These are phyloP conservation scores for Dioszegia hungarica DNA, from an alignment of 768 basidiomycete species.

Conservation along the genomic window DNA sequence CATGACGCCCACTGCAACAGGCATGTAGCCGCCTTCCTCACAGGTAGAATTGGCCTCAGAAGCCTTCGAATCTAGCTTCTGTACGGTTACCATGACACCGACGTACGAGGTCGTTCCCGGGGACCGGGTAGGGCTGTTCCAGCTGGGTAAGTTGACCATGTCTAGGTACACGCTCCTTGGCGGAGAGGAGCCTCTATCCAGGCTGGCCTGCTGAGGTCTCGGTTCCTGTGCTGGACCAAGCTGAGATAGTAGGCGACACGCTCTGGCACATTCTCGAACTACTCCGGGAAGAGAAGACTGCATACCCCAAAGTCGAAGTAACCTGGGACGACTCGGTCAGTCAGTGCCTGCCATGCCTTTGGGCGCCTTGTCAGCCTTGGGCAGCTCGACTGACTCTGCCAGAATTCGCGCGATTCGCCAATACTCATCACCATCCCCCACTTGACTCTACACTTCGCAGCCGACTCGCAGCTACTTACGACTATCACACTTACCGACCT, in stretches of 20 bases:
- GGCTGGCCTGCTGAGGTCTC: too few relatives aligned
- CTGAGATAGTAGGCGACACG: conserved; percentile 29
- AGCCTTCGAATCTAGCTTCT: too few relatives aligned
- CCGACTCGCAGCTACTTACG: too few relatives aligned
- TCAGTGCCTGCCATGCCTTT: too few relatives aligned
- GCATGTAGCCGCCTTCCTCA: conserved; percentile 1
- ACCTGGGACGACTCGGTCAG: conserved; percentile 41
- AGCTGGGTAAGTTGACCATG: conserved; percentile 29
- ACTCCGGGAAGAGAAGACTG: conserved; percentile 25
- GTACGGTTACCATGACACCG: conserved; percentile 24
- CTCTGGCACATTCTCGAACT: conserved; percentile 44
- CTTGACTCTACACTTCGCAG: conserved; percentile 37
- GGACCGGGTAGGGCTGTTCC: conserved; percentile 31
- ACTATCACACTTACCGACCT: too few relatives aligned
- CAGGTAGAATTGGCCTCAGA: too few relatives aligned
- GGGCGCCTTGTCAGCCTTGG: too few relatives aligned
- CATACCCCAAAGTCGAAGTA: conserved; percentile 39
- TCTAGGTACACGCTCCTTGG: too few relatives aligned
- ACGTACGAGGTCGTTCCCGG: conserved; percentile 35
- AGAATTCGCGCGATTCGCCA: conserved; percentile 13
- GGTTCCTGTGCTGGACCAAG: background rate
- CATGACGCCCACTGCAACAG: background rate
- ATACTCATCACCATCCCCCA: conserved; percentile 31
- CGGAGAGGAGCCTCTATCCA: too few relatives aligned
- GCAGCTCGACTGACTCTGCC: background rate